A percentile compares a stretch with the other conserved stretches of the same genome.
These are phyloP conservation scores for Coccomyxa subellipsoidea DNA, from an alignment of 163 green algal genomes.

Conservation along the genomic window DNA sequence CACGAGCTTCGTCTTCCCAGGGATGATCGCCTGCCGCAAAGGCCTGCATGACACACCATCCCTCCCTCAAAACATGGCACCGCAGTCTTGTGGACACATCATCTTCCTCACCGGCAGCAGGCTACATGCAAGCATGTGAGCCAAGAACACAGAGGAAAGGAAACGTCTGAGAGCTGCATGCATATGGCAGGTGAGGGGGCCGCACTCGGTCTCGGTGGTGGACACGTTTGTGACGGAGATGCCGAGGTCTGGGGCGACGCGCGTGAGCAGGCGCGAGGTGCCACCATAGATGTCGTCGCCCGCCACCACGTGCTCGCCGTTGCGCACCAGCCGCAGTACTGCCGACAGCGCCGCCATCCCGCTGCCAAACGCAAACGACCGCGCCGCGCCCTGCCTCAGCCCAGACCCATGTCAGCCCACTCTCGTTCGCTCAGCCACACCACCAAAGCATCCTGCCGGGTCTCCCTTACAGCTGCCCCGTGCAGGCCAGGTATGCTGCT, in stretches of 20 bases:
- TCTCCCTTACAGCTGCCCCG: no score
- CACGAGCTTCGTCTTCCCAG: conserved; percentile 81
- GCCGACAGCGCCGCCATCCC: conserved; percentile 92
- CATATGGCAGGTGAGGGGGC: neutral
- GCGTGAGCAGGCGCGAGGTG: conserved; percentile 82
- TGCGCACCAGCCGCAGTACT: conserved; percentile 62
- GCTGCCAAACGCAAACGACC: conserved; percentile 86
- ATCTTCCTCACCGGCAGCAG: no score
- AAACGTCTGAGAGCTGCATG: no score
- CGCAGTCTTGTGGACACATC: neutral
- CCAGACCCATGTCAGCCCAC: neutral
- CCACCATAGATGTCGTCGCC: conserved; percentile 98
- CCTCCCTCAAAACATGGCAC: no score
- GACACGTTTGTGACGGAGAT: conserved; percentile 87
- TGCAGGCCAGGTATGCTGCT: no score
- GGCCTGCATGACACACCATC: conserved; percentile 35
- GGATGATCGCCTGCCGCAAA: conserved; percentile 60
- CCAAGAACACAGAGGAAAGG: no score
- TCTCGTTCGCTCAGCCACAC: no score
- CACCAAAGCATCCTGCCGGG: no score
- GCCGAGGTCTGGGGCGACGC: conserved; percentile 61
- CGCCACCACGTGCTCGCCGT: conserved; percentile 81
- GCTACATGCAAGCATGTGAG: no score
- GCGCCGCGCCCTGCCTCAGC: conserved; percentile 54
- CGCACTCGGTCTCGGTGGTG: conserved; percentile 68